Conservation (phyloP, 495 filamentous ascomycete species). For the Haplographium delicatum region DNA sequence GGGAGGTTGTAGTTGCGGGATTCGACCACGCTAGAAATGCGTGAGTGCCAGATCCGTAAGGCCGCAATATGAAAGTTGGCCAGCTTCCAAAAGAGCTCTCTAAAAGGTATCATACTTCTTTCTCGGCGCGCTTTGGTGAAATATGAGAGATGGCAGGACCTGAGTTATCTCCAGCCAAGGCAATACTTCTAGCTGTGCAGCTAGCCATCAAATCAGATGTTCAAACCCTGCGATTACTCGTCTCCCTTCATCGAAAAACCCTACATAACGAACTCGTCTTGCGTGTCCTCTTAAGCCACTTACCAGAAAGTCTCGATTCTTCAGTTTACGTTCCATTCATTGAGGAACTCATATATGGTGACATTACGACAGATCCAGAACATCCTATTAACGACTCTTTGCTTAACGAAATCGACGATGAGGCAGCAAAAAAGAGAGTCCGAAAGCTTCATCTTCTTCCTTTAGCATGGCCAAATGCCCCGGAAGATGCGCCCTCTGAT, state of each 20-base stretch:
- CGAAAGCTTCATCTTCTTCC: slow-evolving; percentile 65
- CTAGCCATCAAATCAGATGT: slow-evolving; percentile 55
- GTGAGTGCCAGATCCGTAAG: slow-evolving; percentile 9
- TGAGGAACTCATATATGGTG: slow-evolving; percentile 25
- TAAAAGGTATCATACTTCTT: slow-evolving; percentile 1
- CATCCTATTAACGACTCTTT: slow-evolving; percentile 49
- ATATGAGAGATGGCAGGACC: slow-evolving; percentile 15
- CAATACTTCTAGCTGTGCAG: slow-evolving; percentile 58
- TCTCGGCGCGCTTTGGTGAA: neutral
- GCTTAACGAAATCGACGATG: slow-evolving; percentile 57
- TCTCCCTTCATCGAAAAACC: slow-evolving; percentile 47
- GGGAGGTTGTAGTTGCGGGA: slow-evolving; percentile 17
- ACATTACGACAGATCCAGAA: slow-evolving; percentile 17
- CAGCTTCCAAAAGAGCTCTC: slow-evolving; percentile 1
- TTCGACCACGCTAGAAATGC: slow-evolving; percentile 4
- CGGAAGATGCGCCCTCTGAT: slow-evolving; percentile 45
- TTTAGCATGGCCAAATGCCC: slow-evolving; percentile 44
- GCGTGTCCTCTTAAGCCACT: slow-evolving; percentile 76
- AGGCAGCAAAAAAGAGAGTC: slow-evolving; percentile 62
- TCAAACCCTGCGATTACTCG: slow-evolving; percentile 54
- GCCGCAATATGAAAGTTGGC: slow-evolving; percentile 7
- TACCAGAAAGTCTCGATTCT: slow-evolving; percentile 72
- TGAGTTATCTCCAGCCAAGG: slow-evolving; percentile 42
- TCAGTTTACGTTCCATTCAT: slow-evolving; percentile 51
- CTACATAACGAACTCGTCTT: slow-evolving; percentile 57